Evolutionary conservation across 345 rosid species (phyloP).

Genomic region (Brassica rapa): DNA sequence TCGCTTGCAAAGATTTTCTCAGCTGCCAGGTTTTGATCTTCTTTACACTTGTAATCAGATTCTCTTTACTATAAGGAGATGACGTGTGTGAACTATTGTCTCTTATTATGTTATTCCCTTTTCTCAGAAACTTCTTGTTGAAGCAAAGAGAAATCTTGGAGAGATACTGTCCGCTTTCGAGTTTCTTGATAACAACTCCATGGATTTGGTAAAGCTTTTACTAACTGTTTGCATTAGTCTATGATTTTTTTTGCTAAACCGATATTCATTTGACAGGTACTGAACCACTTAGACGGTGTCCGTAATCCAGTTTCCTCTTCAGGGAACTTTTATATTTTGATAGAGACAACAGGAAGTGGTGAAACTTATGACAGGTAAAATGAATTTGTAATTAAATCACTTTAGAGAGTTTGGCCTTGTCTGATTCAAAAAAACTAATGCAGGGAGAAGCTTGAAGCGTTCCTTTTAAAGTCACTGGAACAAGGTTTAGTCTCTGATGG

Average conservation of each 20-base stretch:
- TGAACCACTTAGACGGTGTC: slow-evolving; percentile 78
- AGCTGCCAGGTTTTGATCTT: slow-evolving; percentile 75
- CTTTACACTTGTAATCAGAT: background rate
- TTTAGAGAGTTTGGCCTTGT: background rate
- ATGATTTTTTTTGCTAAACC: slow-evolving; percentile 8
- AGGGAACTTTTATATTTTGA: slow-evolving; percentile 82
- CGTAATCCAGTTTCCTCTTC: slow-evolving; percentile 75
- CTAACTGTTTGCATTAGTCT: slow-evolving; percentile 3
- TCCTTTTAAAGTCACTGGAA: slow-evolving; percentile 74
- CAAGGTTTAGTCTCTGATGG: slow-evolving; percentile 89
- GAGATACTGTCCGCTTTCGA: slow-evolving; percentile 92
- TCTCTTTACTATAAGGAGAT: slow-evolving; percentile 9
- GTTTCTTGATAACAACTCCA: slow-evolving; percentile 75
- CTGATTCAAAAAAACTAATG: background rate
- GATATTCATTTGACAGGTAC: slow-evolving; percentile 49
- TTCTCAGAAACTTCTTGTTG: slow-evolving; percentile 72
- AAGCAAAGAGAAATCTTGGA: slow-evolving; percentile 90
- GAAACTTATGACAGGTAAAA: slow-evolving; percentile 69
- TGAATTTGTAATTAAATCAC: slow-evolving; percentile 4
- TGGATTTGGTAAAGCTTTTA: slow-evolving; percentile 63
- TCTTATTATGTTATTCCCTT: background rate
- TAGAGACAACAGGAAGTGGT: slow-evolving; percentile 85
- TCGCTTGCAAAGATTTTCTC: slow-evolving; percentile 79
- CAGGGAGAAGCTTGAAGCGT: slow-evolving; percentile 95
- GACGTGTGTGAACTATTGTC: background rate